Evolutionary conservation across 2,329 filamentous ascomycete genomes (phyloP), one percentile per base, ranked within the genome.

Genomic region (Apiospora pterosperma): DNA sequence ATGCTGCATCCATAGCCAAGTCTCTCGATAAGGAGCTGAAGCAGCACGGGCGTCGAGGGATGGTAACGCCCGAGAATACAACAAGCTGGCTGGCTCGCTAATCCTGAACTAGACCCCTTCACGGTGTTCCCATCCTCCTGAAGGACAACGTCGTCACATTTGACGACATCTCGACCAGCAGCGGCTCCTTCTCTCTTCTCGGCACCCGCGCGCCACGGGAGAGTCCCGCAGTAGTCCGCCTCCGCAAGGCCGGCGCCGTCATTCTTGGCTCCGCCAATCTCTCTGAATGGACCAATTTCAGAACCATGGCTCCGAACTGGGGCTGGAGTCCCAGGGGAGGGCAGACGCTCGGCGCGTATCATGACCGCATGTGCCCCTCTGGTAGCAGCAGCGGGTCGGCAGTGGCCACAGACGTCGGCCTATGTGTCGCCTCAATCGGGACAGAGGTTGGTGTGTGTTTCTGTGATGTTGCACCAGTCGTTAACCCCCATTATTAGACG

Each of bases 251-350:
- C 4, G 86, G 87, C 16, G 83, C 81, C 1, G 78, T 90, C 62
- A 84, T 90, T 42, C 77, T 90, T 0, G 88, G 86, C 62, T 89
- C 89, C 73, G 77, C 84, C 0, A 86, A 86, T 59, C 71, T 89
- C 21, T 84, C 81, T 1, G 82, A 89, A 71, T 89, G 85, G 83
- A 83, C 83, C 4, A 86, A 88, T 69, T 85, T 80, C 66, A 79
- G 87, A 14, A 85, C 82, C 1, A 73, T 71, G 5, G 88, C 88
- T 70, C 79, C 78, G 14, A 82, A 77, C 1, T 85, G 85, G 64
- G 88, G 89, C 7, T 91, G 88, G 88, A 87, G 83, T 60, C 83
- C 88, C 0, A 80, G 85, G 63, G 87, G 86, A 7, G 88, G 87
- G 1, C 88, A 91, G 72, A 84, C 82, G 0, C 81, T 81, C 62